phyloP scores from a whole-genome alignment of 345 rosid genomes.

The Acer saccharum region DNA sequence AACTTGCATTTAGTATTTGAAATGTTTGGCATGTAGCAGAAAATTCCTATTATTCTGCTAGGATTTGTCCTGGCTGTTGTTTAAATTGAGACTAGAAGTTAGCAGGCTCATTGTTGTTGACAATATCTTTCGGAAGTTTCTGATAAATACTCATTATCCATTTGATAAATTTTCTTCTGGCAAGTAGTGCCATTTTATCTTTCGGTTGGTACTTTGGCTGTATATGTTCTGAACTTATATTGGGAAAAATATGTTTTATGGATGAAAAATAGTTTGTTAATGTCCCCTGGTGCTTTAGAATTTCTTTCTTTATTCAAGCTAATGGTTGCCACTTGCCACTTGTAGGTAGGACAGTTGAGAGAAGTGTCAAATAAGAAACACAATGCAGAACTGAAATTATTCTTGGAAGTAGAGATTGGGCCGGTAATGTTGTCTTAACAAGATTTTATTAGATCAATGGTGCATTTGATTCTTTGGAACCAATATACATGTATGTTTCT shows the following conservation, averaged over 20 bases:
- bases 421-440: constrained; percentile 47
- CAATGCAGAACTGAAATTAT: constrained; percentile 83
- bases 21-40: background rate
- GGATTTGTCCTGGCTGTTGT: background rate
- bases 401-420: constrained; percentile 85
- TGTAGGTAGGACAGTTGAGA: constrained; percentile 90
- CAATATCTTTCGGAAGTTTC: background rate
- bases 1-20: background rate
- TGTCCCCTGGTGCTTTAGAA: background rate
- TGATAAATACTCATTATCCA: background rate
- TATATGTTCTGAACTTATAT: background rate
- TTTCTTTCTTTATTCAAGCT: background rate
- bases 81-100: background rate
- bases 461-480: background rate
- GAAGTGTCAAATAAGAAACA: constrained; percentile 76
- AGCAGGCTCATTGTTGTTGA: background rate
- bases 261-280: background rate
- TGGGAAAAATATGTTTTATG: background rate
- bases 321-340: constrained; percentile 12
- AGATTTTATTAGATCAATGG: constrained; percentile 11
- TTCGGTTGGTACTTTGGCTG: background rate
- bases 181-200: background rate
- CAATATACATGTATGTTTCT: background rate
- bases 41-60: background rate
- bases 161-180: background rate